Conservation (phyloP, 331 rosid genomes). For the Spiraea crenata region DNA sequence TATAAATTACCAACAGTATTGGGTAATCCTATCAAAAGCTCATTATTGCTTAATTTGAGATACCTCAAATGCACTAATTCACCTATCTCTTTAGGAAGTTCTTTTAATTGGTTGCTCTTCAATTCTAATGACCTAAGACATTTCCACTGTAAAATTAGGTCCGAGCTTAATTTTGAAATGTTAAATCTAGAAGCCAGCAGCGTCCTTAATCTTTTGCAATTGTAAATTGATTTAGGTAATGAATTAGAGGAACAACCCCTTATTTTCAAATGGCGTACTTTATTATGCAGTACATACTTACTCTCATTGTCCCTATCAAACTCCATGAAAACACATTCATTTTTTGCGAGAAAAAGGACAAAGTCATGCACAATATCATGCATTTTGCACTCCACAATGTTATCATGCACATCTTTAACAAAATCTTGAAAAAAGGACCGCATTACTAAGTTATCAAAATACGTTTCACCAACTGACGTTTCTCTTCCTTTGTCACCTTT, state of each 20-base stretch:
- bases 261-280: no score
- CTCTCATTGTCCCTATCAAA: no score
- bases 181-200: neutral
- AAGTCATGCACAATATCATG: neutral
- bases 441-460: neutral
- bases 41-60: neutral
- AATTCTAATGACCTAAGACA: constrained; percentile 8
- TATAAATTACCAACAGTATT: neutral
- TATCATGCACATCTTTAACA: neutral
- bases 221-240: neutral
- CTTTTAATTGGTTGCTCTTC: neutral
- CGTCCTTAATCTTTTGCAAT: neutral
- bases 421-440: neutral
- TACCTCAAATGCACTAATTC: constrained; percentile 7
- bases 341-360: no score
- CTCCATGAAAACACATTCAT: neutral
- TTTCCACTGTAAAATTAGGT: neutral
- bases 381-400: neutral
- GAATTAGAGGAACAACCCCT: no score
- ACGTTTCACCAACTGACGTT: neutral
- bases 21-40: neutral
- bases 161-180: neutral
- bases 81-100: constrained; percentile 5
- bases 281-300: no score
- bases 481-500: no score